phyloP scores from a whole-genome alignment of 106 monocot genomes.

The Dendrobium chrysotoxum region DNA sequence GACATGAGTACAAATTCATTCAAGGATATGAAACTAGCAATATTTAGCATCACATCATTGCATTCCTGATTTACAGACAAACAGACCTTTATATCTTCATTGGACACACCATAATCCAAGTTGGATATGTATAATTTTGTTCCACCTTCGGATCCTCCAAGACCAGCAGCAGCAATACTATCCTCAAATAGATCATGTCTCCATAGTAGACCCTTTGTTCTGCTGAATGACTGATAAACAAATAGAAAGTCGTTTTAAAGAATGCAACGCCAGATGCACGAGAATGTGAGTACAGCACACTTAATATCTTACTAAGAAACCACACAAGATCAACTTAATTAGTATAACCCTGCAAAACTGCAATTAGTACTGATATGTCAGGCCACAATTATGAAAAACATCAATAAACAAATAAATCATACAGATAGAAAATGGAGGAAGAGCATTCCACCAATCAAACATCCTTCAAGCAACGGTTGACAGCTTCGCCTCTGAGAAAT shows the following conservation, averaged over 20 bases:
- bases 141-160: conserved; percentile 48
- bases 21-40: neutral
- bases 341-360: conserved; percentile 11
- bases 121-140: conserved; percentile 94
- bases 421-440: conserved; percentile 2
- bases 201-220: conserved; percentile 58
- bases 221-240: conserved; percentile 78
- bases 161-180: conserved; percentile 66
- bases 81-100: conserved; percentile 93
- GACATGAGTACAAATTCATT: neutral
- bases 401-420: neutral
- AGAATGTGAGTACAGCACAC: neutral
- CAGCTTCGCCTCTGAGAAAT: conserved; percentile 8
- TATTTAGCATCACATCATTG: neutral
- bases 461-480: conserved; percentile 1
- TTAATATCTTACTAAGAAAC: conserved; percentile 24
- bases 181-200: conserved; percentile 71
- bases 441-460: neutral
- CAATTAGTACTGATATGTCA: neutral
- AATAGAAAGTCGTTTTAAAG: conserved; percentile 16
- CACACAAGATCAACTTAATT: conserved; percentile 14
- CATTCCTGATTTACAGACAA: conserved; percentile 6
- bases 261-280: neutral
- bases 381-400: neutral
- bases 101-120: conserved; percentile 91